Evolutionary conservation across 2,329 filamentous ascomycete genomes (phyloP).

Genomic region (Pseudonectria buxi): DNA sequence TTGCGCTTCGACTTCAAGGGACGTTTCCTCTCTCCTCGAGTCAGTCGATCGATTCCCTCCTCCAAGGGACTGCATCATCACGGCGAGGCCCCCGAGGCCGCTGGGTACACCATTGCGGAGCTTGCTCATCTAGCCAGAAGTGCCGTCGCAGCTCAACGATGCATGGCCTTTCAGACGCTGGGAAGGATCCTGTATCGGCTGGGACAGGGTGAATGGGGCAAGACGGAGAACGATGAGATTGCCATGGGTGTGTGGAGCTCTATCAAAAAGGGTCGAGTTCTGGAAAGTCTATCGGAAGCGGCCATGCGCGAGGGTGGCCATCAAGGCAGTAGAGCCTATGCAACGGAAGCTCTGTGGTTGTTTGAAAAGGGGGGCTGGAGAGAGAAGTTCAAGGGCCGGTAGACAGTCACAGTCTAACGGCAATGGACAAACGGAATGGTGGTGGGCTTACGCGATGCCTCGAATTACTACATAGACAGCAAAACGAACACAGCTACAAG

Average conservation of each 20-base stretch:
- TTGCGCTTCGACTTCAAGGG: constrained; percentile 88
- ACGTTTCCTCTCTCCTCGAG: constrained; percentile 67
- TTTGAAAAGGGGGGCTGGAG: constrained; percentile 67
- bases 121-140: constrained; percentile 74
- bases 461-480: too few species aligned
- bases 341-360: constrained; percentile 83
- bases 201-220: constrained; percentile 65
- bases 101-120: constrained; percentile 88
- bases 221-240: constrained; percentile 49
- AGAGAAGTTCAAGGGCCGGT: constrained; percentile 53
- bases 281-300: constrained; percentile 72
- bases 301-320: constrained; percentile 64
- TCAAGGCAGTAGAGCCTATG: constrained; percentile 74
- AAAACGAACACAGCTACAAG: too few species aligned
- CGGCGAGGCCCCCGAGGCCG: constrained; percentile 83
- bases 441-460: background rate
- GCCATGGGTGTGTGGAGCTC: constrained; percentile 78
- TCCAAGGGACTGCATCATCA: constrained; percentile 87
- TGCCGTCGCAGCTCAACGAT: constrained; percentile 77
- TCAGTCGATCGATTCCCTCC: constrained; percentile 66
- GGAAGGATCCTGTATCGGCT: constrained; percentile 79
- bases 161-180: constrained; percentile 85
- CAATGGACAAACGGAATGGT: background rate
- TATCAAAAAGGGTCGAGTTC: constrained; percentile 66
- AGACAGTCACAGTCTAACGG: constrained; percentile 17